These are phyloP conservation scores for Lophiotrema nucula DNA, from an alignment of 495 filamentous ascomycete species.

Conservation along the genomic window DNA sequence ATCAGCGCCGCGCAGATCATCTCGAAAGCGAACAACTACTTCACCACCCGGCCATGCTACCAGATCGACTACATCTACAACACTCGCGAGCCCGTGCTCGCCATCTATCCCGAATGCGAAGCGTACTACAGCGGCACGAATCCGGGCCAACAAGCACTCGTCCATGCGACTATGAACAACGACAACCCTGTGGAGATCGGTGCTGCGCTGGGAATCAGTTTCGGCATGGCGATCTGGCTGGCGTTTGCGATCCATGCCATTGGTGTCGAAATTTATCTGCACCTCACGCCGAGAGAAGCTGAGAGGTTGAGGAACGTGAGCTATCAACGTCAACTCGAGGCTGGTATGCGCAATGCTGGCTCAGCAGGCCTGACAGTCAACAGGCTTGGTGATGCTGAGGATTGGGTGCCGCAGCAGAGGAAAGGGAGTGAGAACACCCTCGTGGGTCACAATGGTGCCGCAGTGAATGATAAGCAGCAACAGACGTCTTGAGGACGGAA, in stretches of 20 bases:
- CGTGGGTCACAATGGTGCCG: no score
- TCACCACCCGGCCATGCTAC: conserved; percentile 44
- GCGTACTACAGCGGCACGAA: conserved; percentile 31
- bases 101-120: conserved; percentile 45
- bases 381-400: conserved; percentile 46
- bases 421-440: no score
- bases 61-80: conserved; percentile 43
- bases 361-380: conserved; percentile 49
- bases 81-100: conserved; percentile 27
- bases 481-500: no score
- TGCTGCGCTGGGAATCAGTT: conserved; percentile 42
- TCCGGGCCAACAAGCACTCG: conserved; percentile 33
- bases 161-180: conserved; percentile 37
- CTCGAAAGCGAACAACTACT: conserved; percentile 39
- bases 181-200: conserved; percentile 38
- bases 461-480: no score
- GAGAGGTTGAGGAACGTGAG: conserved; percentile 49
- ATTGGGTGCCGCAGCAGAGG: conserved; percentile 19
- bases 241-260: conserved; percentile 47
- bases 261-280: conserved; percentile 49
- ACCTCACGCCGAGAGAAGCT: conserved; percentile 48
- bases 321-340: conserved; percentile 53
- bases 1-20: conserved; percentile 41
- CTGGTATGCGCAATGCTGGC: conserved; percentile 50
- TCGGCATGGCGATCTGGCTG: conserved; percentile 49